Evolutionary conservation across 148 eudicot species (phyloP).

Genomic region (Chenopodium quinoa): DNA sequence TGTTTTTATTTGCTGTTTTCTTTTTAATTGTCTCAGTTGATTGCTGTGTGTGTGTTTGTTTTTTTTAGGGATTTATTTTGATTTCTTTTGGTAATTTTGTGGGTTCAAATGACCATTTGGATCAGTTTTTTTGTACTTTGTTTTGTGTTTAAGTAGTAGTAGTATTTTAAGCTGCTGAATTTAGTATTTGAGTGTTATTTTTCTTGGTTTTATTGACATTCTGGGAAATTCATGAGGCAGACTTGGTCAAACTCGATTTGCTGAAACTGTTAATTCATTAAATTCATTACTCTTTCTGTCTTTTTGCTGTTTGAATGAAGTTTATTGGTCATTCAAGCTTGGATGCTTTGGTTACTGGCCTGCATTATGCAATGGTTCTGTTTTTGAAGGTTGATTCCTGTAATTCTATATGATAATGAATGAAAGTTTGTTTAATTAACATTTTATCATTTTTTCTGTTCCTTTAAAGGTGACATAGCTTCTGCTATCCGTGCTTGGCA

Average conservation of each 20-base stretch:
- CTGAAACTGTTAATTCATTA: neutral
- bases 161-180: slow-evolving; percentile 14
- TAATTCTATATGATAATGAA: neutral
- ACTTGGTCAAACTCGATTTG: slow-evolving; percentile 6
- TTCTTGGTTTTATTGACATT: neutral
- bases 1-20: slow-evolving; percentile 6
- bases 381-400: slow-evolving; percentile 3
- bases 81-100: slow-evolving; percentile 17
- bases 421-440: neutral
- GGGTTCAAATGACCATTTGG: slow-evolving; percentile 16
- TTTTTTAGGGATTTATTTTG: neutral
- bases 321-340: neutral
- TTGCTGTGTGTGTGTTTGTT: slow-evolving; percentile 4
- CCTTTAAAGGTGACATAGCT: slow-evolving; percentile 42
- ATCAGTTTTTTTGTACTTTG: slow-evolving; percentile 15
- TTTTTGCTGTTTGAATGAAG: neutral
- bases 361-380: neutral
- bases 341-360: neutral
- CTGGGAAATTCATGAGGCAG: neutral
- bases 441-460: neutral
- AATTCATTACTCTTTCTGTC: neutral
- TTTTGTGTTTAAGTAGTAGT: slow-evolving; percentile 24
- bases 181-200: neutral
- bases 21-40: neutral
- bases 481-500: slow-evolving; percentile 35